Conservation (phyloP, 2,329 filamentous ascomycete species). For the Aspergillus udagawae region DNA sequence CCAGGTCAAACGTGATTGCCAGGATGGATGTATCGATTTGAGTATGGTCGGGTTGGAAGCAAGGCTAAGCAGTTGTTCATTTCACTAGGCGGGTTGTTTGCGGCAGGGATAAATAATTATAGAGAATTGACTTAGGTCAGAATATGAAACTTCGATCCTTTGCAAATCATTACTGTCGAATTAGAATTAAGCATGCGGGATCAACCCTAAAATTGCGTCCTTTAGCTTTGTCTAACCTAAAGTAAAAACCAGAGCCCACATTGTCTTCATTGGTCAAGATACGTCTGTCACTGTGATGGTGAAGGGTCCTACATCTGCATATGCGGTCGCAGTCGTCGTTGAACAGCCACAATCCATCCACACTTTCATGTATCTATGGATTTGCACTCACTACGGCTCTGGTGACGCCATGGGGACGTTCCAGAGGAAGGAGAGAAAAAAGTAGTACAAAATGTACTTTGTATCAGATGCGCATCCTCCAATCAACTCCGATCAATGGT, state of each 20-base stretch:
- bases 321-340: not conserved
- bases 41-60: not conserved
- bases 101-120: not conserved
- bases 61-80: too few relatives aligned
- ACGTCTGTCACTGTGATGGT: not conserved
- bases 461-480: constrained; percentile 1
- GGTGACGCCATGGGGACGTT: not conserved
- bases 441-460: not conserved
- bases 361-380: not conserved
- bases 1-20: not conserved
- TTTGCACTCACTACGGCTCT: not conserved
- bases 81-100: not conserved
- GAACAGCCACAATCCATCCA: not conserved
- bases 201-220: not conserved
- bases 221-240: not conserved
- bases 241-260: not conserved
- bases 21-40: not conserved
- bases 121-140: not conserved
- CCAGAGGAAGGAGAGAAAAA: not conserved
- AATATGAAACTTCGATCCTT: not conserved
- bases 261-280: not conserved
- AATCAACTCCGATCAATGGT: constrained; percentile 8
- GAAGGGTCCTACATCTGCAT: not conserved
- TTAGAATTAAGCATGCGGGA: not conserved
- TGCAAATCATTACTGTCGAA: not conserved